These are phyloP conservation scores for Plantago coronopus DNA, from an alignment of 305 asterid species.

Conservation along the genomic window DNA sequence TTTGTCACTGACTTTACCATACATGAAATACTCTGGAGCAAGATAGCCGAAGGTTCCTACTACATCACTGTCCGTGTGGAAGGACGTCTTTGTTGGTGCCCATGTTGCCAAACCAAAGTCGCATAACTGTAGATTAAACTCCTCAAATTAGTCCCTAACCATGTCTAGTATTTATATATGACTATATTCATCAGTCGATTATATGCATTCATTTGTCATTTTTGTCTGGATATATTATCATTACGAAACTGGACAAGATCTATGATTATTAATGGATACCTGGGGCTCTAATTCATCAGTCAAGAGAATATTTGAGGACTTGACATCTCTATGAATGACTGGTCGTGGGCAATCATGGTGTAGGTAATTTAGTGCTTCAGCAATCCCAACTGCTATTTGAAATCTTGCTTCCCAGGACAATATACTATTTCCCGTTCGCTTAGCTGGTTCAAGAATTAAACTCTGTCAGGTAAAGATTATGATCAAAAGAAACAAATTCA, in stretches of 20 bases:
- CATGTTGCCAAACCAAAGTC: conserved; percentile 91
- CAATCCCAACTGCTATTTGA: conserved; percentile 64
- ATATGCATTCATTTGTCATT: too few relatives aligned
- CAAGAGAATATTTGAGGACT: conserved; percentile 81
- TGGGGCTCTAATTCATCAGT: conserved; percentile 59
- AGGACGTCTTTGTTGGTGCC: conserved; percentile 66
- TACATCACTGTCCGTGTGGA: conserved; percentile 60
- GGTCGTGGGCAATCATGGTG: conserved; percentile 58
- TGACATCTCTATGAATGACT: conserved; percentile 74
- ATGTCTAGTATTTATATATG: not conserved
- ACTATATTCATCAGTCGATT: too few relatives aligned
- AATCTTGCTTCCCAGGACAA: conserved; percentile 76
- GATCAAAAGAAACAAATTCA: not conserved
- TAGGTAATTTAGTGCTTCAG: conserved; percentile 73
- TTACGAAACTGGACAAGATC: not conserved
- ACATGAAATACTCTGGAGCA: conserved; percentile 67
- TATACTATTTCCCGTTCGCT: conserved; percentile 29
- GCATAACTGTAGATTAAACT: conserved; percentile 42
- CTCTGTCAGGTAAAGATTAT: conserved; percentile 14
- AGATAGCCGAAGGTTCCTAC: conserved; percentile 74
- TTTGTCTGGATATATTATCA: too few relatives aligned
- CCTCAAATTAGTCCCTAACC: not conserved
- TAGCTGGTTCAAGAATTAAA: conserved; percentile 38
- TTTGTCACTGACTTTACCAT: conserved; percentile 87
- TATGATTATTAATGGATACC: conserved; percentile 33